phyloP scores from a whole-genome alignment of 129 eudicot genomes.

The Artemisia tridentata region DNA sequence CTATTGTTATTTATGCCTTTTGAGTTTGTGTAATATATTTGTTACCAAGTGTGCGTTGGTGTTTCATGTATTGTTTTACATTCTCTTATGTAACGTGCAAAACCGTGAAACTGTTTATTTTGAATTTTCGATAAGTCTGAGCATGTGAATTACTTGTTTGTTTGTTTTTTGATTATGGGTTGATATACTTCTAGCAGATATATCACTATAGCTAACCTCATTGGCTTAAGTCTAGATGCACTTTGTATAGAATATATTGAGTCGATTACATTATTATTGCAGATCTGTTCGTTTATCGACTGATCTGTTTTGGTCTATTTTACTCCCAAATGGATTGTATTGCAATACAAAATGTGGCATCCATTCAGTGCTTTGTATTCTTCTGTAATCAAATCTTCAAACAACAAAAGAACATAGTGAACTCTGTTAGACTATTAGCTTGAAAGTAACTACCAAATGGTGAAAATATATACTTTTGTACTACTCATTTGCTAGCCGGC shows the following conservation, averaged over 20 bases:
- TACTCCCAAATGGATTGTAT: no score
- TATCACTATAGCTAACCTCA: no score
- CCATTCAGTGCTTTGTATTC: neutral
- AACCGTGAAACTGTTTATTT: slow-evolving; percentile 13
- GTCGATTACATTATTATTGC: no score
- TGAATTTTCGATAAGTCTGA: neutral
- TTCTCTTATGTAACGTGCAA: slow-evolving; percentile 23
- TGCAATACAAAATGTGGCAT: neutral
- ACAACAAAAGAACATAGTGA: neutral
- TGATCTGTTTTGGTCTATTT: no score
- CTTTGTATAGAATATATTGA: no score
- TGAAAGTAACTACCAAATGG: neutral
- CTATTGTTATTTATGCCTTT: slow-evolving; percentile 4
- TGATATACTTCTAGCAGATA: neutral
- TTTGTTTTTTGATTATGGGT: neutral
- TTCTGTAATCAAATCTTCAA: neutral
- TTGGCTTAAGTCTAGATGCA: no score
- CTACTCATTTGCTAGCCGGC: slow-evolving; percentile 13
- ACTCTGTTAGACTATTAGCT: neutral
- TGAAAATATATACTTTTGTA: no score
- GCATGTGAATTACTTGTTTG: neutral
- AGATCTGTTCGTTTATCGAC: neutral
- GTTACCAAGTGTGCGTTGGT: slow-evolving; percentile 8
- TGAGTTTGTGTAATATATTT: slow-evolving; percentile 23
- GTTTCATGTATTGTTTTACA: slow-evolving; percentile 18